Base-by-base conservation (phyloP, 345 rosid species). In the Cochlearia excelsa region DNA sequence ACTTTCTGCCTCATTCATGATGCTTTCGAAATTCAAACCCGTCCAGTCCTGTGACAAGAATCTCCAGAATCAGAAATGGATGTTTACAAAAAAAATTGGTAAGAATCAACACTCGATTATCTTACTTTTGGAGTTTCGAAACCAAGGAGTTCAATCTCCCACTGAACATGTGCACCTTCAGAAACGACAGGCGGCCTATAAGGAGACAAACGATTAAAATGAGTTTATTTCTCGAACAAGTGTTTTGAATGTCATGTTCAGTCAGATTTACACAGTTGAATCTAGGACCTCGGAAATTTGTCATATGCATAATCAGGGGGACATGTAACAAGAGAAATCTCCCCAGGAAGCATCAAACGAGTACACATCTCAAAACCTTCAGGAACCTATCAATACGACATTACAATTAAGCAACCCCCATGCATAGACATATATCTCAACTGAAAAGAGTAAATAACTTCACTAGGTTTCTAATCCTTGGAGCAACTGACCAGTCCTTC, bases 281-380 rank as follows among this genome's bases (percentile, higher is more conserved):
- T 83, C 84, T 86, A 76, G 5, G 71, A 93, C 99, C 99, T 85
- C 2, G 79, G 76, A 67, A 89, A 89, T 63, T 89, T 87, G 74
- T 89, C 99, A 58, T 87, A 89, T 49, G 96, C 97, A 79, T 87
- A 89, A 71, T 89, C 97, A 79, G 99, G 97, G 62, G 99, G 95
- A 63, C 96, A 89, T 43, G 90, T 85, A 75, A 87, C 95, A 44
- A 89, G 92, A 57, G 96, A 87, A 51, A 81, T 55, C 78, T 93
- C 99, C 69, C 86, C 99, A 11, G 97, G 95, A 39, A 93, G 75
- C 97, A 93, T 93, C 75, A 93, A 64, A 54, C 99, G 91, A 55
- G 91, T 92, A 75, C 84, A 85, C 96, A 87, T 89, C 78, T 93
- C 99, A 80, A 93, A 82, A 66, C 95, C 97, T 78, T 89, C 97